Conservation (phyloP, 768 basidiomycete genomes). For the Rhodotorula diobovata region DNA sequence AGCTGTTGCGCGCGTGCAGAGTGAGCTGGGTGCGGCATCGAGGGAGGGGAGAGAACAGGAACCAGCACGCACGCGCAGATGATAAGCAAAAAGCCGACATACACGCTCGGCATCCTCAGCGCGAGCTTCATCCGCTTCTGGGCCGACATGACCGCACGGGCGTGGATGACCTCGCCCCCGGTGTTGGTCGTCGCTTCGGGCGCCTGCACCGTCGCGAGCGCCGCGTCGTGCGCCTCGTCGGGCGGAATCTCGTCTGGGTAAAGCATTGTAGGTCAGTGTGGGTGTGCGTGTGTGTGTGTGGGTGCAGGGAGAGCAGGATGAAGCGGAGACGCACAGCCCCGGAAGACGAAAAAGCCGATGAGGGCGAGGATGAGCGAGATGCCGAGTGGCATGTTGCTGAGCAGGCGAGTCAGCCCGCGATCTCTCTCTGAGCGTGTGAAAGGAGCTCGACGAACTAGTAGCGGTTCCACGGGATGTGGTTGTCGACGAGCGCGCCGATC, state of each 20-base stretch:
- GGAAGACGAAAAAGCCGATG: constrained; percentile 29
- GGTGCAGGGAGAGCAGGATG: background rate
- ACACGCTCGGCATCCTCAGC: constrained; percentile 20
- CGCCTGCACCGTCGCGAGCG: background rate
- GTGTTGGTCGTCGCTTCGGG: background rate
- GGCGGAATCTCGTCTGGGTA: constrained; percentile 24
- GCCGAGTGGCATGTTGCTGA: constrained; percentile 9
- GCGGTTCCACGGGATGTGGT: constrained; percentile 12
- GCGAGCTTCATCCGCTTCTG: constrained; percentile 24
- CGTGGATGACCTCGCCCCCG: constrained; percentile 26
- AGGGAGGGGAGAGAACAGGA: background rate
- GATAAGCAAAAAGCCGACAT: constrained; percentile 27
- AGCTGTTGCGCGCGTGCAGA: background rate
- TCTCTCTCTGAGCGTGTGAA: too few relatives aligned
- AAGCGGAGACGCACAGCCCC: constrained; percentile 19
- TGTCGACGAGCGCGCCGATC: constrained; percentile 36
- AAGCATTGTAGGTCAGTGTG: background rate
- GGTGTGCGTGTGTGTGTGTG: too few relatives aligned
- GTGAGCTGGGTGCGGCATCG: background rate
- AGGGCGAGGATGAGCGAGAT: constrained; percentile 25
- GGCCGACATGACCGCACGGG: constrained; percentile 17
- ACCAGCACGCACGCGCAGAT: constrained; percentile 20
- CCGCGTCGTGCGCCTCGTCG: constrained; percentile 32
- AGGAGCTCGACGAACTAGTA: constrained; percentile 3
- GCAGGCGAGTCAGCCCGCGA: too few relatives aligned